Evolutionary conservation across 768 basidiomycete species (phyloP).

Genomic region (Tylopilus sp.): DNA sequence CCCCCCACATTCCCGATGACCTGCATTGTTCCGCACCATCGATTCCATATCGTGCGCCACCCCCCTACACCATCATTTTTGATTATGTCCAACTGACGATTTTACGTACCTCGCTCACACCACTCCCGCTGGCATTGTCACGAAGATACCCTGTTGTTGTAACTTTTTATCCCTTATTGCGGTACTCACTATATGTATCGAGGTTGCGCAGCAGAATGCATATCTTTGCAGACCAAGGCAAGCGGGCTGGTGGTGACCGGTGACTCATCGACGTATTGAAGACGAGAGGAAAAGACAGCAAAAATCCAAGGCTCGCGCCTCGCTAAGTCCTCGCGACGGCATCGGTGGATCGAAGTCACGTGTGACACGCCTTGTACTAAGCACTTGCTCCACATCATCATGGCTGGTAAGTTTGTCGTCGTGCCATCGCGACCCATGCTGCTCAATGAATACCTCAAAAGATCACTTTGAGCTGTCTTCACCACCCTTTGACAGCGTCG

Average conservation of each 20-base stretch:
- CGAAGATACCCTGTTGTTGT: conserved; percentile 37
- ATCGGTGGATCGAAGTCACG: conserved; percentile 8
- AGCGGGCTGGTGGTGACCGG: neutral
- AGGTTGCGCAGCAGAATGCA: conserved; percentile 36
- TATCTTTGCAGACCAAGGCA: conserved; percentile 34
- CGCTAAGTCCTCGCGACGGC: too few relatives aligned
- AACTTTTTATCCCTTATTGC: conserved; percentile 24
- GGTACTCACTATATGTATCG: conserved; percentile 26
- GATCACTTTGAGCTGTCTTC: conserved; percentile 49
- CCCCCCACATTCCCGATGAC: conserved; percentile 3
- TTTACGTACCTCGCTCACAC: conserved; percentile 24
- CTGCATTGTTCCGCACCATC: neutral
- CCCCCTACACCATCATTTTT: conserved; percentile 5
- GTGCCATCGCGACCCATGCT: too few relatives aligned
- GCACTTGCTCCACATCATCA: conserved; percentile 1
- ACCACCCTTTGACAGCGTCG: conserved; percentile 84
- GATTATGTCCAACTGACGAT: conserved; percentile 32
- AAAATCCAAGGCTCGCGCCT: too few relatives aligned
- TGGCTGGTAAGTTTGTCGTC: conserved; percentile 14
- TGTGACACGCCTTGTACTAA: neutral
- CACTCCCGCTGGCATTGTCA: conserved; percentile 25
- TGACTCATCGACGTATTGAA: too few relatives aligned
- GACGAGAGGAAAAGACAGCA: too few relatives aligned
- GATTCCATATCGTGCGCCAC: conserved; percentile 21
- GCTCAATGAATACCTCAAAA: conserved; percentile 6